Evolutionary conservation across 805 yeast genomes (phyloP).

Genomic region (Ogataea salicorniae): DNA sequence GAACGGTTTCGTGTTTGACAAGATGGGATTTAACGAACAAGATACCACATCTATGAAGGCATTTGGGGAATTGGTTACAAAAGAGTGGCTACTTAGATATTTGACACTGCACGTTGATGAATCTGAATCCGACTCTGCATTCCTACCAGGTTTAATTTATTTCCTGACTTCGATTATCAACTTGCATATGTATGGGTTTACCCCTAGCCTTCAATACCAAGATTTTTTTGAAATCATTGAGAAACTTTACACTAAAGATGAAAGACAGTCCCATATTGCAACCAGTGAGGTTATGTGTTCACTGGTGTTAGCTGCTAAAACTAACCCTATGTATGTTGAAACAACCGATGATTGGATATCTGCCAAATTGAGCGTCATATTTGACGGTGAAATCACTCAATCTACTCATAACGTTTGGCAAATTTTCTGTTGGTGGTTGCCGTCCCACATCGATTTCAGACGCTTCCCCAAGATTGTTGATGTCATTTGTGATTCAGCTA

Average conservation of each 20-base stretch:
- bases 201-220: constrained; percentile 38
- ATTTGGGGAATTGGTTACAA: constrained; percentile 43
- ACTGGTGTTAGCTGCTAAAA: constrained; percentile 47
- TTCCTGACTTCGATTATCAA: constrained; percentile 47
- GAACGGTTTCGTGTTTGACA: constrained; percentile 25
- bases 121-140: constrained; percentile 62
- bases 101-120: constrained; percentile 53
- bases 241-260: constrained; percentile 53
- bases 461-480: constrained; percentile 51
- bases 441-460: constrained; percentile 60
- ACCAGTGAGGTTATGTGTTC: constrained; percentile 69
- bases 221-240: constrained; percentile 50
- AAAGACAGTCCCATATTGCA: constrained; percentile 71
- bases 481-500: constrained; percentile 40
- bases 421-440: constrained; percentile 69
- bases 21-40: constrained; percentile 30
- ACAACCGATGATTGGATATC: constrained; percentile 44
- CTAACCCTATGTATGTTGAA: constrained; percentile 24
- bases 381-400: constrained; percentile 61
- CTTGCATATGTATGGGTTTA: constrained; percentile 41
- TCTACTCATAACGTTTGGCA: constrained; percentile 74
- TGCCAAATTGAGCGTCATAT: constrained; percentile 38
- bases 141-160: constrained; percentile 60
- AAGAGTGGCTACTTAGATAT: constrained; percentile 53
- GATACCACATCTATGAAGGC: constrained; percentile 40